phyloP scores from a whole-genome alignment of 2,329 filamentous ascomycete species.

The Phyllosticta citribraziliensis region DNA sequence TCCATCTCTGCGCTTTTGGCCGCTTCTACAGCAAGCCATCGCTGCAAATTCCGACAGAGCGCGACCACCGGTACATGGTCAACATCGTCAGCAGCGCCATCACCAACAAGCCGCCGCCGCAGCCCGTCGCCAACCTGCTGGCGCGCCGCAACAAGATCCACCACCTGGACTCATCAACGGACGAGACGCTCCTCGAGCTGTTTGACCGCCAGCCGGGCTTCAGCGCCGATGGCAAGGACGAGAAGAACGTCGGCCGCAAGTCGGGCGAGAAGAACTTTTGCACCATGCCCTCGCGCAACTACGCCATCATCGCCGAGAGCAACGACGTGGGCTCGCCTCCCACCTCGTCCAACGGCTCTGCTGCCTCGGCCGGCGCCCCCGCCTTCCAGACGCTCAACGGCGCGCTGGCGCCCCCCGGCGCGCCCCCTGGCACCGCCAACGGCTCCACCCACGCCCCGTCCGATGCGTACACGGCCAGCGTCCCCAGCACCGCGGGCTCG shows the following conservation, averaged over 20 bases:
- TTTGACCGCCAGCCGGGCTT: constrained; percentile 52
- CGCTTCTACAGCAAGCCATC: constrained; percentile 55
- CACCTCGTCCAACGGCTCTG: constrained; percentile 21
- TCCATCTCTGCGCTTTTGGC: constrained; percentile 53
- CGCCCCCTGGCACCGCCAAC: constrained; percentile 15
- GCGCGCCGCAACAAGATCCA: constrained; percentile 57
- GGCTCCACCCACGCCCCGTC: constrained; percentile 15
- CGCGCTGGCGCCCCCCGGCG: neutral
- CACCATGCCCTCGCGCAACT: constrained; percentile 67
- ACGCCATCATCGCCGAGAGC: constrained; percentile 52
- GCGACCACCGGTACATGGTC: constrained; percentile 54
- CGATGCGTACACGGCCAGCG: constrained; percentile 13
- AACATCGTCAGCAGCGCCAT: constrained; percentile 57
- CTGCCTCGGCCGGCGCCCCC: constrained; percentile 13
- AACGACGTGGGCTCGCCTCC: constrained; percentile 14
- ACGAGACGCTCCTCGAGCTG: constrained; percentile 54
- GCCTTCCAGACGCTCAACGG: neutral
- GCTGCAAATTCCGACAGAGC: constrained; percentile 45
- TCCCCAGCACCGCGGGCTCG: neutral
- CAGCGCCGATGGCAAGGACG: constrained; percentile 36
- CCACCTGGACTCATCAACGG: constrained; percentile 51
- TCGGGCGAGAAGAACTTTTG: constrained; percentile 67
- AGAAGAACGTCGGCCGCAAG: constrained; percentile 39
- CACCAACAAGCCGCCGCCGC: constrained; percentile 58
- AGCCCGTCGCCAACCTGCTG: constrained; percentile 54